phyloP scores from a whole-genome alignment of 2,329 filamentous ascomycete species.

The Fusarium musae region DNA sequence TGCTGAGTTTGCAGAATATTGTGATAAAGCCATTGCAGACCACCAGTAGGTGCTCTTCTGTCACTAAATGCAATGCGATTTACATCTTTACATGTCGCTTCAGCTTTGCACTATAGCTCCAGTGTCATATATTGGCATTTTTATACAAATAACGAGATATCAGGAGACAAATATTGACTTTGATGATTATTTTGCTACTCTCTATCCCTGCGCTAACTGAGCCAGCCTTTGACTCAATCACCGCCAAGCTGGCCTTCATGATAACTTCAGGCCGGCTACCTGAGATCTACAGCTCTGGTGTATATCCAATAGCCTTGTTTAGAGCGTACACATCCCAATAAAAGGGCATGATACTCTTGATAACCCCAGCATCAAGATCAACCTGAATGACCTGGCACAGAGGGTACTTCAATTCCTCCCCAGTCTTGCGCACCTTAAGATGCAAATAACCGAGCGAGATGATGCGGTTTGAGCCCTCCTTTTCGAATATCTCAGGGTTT shows the following conservation, averaged over 20 bases:
- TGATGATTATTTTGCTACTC: not conserved
- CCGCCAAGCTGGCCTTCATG: not conserved
- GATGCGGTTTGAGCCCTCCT: constrained; percentile 42
- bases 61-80: not conserved
- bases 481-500: constrained; percentile 48
- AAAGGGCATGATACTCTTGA: constrained; percentile 48
- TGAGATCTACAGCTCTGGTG: not conserved
- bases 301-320: constrained; percentile 38
- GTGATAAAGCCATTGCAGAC: constrained; percentile 1
- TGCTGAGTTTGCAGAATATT: constrained; percentile 18
- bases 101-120: not conserved
- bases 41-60: not conserved
- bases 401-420: constrained; percentile 45
- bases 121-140: not conserved
- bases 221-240: not conserved
- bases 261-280: not conserved
- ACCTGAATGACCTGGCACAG: constrained; percentile 48
- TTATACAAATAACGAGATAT: not conserved
- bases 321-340: constrained; percentile 50
- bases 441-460: constrained; percentile 44
- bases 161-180: not conserved
- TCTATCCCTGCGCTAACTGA: not conserved
- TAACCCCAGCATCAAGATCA: constrained; percentile 47
- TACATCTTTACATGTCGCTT: not conserved
- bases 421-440: constrained; percentile 47